These are phyloP conservation scores for Aspergillus versicolor DNA, from an alignment of 2,329 filamentous ascomycete species.

Conservation along the genomic window DNA sequence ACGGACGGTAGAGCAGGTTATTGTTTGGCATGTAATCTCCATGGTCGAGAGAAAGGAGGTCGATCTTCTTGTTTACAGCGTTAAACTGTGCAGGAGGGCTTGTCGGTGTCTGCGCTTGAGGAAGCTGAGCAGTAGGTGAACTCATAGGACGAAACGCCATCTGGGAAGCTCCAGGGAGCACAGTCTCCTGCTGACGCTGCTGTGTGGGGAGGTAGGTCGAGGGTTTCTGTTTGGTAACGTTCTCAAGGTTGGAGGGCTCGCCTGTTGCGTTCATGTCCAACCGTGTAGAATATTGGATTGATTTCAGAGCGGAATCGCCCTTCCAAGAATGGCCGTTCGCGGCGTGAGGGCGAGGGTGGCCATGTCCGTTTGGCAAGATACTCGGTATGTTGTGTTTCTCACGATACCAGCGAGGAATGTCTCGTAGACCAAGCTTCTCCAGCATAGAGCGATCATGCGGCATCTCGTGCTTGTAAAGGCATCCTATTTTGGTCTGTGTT, in stretches of 20 bases:
- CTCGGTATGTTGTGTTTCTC: constrained; percentile 44
- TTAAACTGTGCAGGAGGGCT: constrained; percentile 8
- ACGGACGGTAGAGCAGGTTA: constrained; percentile 9
- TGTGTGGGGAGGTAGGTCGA: constrained; percentile 8
- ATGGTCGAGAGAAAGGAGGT: constrained; percentile 23
- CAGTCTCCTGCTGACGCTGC: constrained; percentile 8
- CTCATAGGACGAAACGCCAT: constrained; percentile 5
- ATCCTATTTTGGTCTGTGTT: constrained; percentile 50
- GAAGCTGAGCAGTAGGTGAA: constrained; percentile 7
- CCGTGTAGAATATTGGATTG: constrained; percentile 20
- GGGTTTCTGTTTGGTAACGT: constrained; percentile 13
- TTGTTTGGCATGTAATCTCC: constrained; percentile 14
- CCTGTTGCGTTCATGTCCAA: constrained; percentile 12
- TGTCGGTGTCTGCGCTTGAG: constrained; percentile 16
- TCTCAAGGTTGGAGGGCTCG: constrained; percentile 14
- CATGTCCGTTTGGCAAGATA: constrained; percentile 23
- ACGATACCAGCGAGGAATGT: constrained; percentile 57
- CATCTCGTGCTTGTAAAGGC: constrained; percentile 90
- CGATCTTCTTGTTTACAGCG: constrained; percentile 18
- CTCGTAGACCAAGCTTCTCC: constrained; percentile 64
- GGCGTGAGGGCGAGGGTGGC: constrained; percentile 15
- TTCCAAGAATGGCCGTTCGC: constrained; percentile 14
- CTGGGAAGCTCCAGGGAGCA: constrained; percentile 9
- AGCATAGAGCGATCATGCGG: constrained; percentile 67
- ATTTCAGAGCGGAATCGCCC: constrained; percentile 20